Base-by-base conservation (phyloP, 164 flowering plant species). In the Tetracentron sinense region DNA sequence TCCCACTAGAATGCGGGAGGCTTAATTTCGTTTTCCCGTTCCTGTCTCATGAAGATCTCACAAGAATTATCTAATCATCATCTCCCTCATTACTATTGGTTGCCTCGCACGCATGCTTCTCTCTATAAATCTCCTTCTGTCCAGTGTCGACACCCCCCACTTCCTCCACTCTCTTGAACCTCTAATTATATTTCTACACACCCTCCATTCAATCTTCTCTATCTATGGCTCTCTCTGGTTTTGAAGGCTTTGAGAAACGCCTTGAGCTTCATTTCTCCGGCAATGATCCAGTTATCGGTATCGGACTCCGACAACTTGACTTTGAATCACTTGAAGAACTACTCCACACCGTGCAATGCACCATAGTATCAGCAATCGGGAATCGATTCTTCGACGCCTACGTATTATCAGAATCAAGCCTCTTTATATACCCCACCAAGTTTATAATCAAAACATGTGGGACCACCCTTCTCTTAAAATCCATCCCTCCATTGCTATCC, bases 381-480 rank as follows among this genome's bases (percentile, higher is more conserved):
- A 94, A 91, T 78, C 62, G 42, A 0, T 71, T 61, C 68, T 83
- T 90, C 47, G 97, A 94, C 65, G 78, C 98, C 12, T 94, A 94
- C 73, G 97, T 94, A 20, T 65, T 94, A 15, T 94, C 98, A 0
- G 98, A 94, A 63, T 94, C 3, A n/a, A n/a, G n/a, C n/a, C n/a
- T n/a, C n/a, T 94, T 94, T 62, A 82, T 94, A 3, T 90, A 90
- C 80, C 95, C 97, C 2, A 78, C 78, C 10, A 91, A 85, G 78
- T 78, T 94, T 63, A 78, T 94, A 51, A 86, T 94, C 85, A 94
- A 94, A 64, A 94, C 97, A 0, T 94, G 98, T 69, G 98, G 98
- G 71, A 90, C 98, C 55, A 94, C 98, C 42, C 92, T 86, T 72
- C 80, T 94, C 50, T 76, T 94, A 57, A 86, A 89, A 77, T 87